These are phyloP conservation scores for Cruciata laevipes DNA, from an alignment of 257 asterid genomes.

Conservation along the genomic window DNA sequence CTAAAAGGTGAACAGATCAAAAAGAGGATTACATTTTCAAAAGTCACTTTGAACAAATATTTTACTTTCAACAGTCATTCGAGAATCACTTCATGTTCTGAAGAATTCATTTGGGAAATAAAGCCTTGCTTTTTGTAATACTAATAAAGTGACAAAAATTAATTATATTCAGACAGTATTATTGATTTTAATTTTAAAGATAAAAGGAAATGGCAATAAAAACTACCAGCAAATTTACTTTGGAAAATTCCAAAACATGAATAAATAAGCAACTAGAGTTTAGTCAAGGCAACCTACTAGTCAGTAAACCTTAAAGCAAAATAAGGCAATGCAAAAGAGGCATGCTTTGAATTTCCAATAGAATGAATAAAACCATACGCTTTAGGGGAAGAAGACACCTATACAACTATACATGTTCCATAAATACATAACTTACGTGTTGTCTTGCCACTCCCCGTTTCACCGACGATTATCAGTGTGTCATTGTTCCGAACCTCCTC, in stretches of 20 bases:
- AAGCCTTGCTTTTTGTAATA: background rate
- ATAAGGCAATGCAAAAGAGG: too few species aligned
- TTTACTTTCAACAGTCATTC: too few species aligned
- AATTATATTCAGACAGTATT: background rate
- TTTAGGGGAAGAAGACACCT: too few species aligned
- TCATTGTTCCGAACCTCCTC: conserved; percentile 78
- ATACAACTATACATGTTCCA: background rate
- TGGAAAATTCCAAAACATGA: background rate
- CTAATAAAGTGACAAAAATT: background rate
- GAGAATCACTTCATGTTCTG: background rate
- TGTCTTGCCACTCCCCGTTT: conserved; percentile 97
- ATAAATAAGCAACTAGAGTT: background rate
- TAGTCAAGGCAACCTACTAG: background rate
- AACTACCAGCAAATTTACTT: background rate
- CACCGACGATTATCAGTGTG: conserved; percentile 86
- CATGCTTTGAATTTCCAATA: background rate
- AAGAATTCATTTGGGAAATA: background rate
- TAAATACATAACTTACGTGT: conserved; percentile 60
- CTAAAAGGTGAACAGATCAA: background rate
- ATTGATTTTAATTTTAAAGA: background rate
- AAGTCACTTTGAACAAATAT: background rate
- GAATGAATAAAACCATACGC: background rate
- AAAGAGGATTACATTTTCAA: too few species aligned
- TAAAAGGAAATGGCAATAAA: background rate
- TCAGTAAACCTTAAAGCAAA: background rate